Evolutionary conservation across 768 basidiomycete species (phyloP), one percentile per base, ranked within the genome.

Genomic region (Lactifluus subvellereus): DNA sequence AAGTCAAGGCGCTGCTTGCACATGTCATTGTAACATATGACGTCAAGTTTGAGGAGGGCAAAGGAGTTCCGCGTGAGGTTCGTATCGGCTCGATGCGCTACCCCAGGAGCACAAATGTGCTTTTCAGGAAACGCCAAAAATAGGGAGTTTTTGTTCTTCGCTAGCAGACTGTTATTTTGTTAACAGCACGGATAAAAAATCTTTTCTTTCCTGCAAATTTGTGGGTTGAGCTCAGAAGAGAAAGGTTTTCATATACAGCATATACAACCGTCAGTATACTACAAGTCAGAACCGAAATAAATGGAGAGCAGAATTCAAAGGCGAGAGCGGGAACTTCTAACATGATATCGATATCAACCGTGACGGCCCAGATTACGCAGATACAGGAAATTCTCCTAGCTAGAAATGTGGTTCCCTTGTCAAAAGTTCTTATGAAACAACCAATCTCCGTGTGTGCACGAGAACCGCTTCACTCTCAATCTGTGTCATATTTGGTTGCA

Each of bases 1-100:
- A 66, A 60, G 20, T 72, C 13, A 71, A 72, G 62, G 49, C 55
- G 10, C 57, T 72, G 63, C 38, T 72, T n/a, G 71, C 71, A 10
- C 66, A 68, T 43, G 43, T 71, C 57, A 42, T 71, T 13, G 11
- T 68, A 16, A 67, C 56, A 11, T 71, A 72, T 38, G 71, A 72
- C 27, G 27, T 71, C 27, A 69, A 69, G 57, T 56, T 67, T 16
- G 68, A 70, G 53, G 49, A 65, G 4, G 66, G 61, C 10, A 62
- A 66, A 27, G 57, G 51, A n/a, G 9, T 52, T 2, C 69, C 70
- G 5, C 43, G 45, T 4, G 43, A 40, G 9, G n/a, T 3, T 14
- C 14, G 7, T 51, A n/a, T 59, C 43, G 45, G 58, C 33, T 40
- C 59, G 37, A 11, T 54, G 33, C 30, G 50, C 16, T 7, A 59